Evolutionary conservation across 169 alveolate species (phyloP).

Genomic region (Babesia ovata): DNA sequence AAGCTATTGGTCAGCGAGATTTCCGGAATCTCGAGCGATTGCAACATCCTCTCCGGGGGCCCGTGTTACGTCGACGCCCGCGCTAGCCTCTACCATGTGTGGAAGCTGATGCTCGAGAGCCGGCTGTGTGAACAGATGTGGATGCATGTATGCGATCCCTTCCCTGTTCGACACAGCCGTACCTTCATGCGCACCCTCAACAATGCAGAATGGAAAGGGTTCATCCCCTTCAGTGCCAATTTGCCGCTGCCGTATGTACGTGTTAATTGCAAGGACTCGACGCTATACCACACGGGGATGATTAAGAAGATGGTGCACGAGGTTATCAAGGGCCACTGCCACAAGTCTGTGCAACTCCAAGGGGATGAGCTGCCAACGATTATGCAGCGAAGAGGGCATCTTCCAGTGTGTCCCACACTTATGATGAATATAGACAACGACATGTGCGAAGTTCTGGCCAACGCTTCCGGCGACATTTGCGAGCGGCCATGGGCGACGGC

Average conservation of each 20-base stretch:
- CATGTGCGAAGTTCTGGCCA: conserved; percentile 66
- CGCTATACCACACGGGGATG: conserved; percentile 60
- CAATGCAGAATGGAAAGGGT: conserved; percentile 60
- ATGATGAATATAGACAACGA: conserved; percentile 54
- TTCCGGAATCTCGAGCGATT: conserved; percentile 23
- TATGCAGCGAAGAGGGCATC: conserved; percentile 44
- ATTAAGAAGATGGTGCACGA: conserved; percentile 41
- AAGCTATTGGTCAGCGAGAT: conserved; percentile 32
- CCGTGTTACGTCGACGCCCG: conserved; percentile 33
- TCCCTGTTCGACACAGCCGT: conserved; percentile 15
- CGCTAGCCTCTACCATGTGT: conserved; percentile 23
- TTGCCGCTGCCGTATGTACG: conserved; percentile 42
- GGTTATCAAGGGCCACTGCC: conserved; percentile 58
- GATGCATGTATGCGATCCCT: conserved; percentile 63
- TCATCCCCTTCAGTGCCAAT: conserved; percentile 49
- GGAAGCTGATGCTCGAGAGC: conserved; percentile 43
- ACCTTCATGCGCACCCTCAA: conserved; percentile 38
- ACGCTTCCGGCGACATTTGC: conserved; percentile 58
- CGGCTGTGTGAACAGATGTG: conserved; percentile 55
- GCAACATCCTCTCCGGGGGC: conserved; percentile 40
- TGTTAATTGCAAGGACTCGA: conserved; percentile 46
- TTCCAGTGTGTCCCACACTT: conserved; percentile 49
- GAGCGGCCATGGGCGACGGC: conserved; percentile 49
- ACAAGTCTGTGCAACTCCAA: conserved; percentile 47
- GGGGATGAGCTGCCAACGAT: conserved; percentile 62